A percentile compares a stretch with the other conserved stretches of the same genome.
Evolutionary conservation across 495 filamentous ascomycete genomes (phyloP).

Genomic region (Apodospora peruviana): DNA sequence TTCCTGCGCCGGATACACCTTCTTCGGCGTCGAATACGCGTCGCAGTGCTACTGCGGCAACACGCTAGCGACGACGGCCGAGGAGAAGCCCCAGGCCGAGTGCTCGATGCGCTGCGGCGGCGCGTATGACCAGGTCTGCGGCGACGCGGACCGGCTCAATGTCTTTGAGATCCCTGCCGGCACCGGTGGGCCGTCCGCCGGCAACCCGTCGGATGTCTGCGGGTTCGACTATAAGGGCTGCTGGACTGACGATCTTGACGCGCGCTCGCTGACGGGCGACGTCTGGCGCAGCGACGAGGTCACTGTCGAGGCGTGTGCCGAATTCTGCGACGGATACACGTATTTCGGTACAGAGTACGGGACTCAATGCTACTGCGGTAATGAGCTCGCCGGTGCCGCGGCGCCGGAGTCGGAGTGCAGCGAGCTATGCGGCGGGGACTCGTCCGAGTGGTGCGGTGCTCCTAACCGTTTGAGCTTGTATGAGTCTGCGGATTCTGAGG

Average conservation of each 20-base stretch:
- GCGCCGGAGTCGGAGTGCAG: not conserved
- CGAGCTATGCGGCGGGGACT: not conserved
- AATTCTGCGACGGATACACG: not conserved
- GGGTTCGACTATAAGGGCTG: not conserved
- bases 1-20: slow-evolving; percentile 2
- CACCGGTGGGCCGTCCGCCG: not conserved
- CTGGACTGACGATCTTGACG: not conserved
- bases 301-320: slow-evolving; percentile 1
- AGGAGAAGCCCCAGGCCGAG: not conserved
- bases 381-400: not conserved
- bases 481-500: no score
- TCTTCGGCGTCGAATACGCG: slow-evolving; percentile 8
- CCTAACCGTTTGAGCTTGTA: not conserved
- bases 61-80: not conserved
- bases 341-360: slow-evolving; percentile 2
- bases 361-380: slow-evolving; percentile 4
- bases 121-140: not conserved
- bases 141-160: not conserved
- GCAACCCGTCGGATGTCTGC: not conserved
- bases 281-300: not conserved
- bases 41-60: slow-evolving; percentile 9
- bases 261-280: not conserved
- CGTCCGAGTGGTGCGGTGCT: not conserved
- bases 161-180: not conserved
- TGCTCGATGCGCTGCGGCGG: slow-evolving; percentile 5